Evolutionary conservation across 306 rosid species (phyloP), one percentile per base, ranked within the genome.

Genomic region (Vigna radiata): DNA sequence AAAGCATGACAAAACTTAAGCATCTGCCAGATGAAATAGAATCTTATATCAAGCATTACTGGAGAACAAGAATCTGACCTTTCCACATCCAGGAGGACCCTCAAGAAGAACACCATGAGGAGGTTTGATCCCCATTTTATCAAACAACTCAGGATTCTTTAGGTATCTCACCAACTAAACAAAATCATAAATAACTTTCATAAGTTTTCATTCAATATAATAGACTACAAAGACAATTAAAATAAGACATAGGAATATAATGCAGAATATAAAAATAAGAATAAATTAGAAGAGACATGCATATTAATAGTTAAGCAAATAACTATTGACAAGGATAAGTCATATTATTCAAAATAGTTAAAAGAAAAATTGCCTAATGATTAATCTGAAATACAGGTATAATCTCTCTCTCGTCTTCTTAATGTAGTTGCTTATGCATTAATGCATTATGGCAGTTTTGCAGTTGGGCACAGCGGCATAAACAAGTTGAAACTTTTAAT

Each of bases 1-100:
- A 83, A 72, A 71, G 77, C 52, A 81, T 13, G 67, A 73, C 17
- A 70, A 68, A 71, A 48, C 78, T 58, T 69, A 65, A 60, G 33
- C 67, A 58, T 66, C 46, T 52, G 8, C 68, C 41, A 41, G 54
- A 73, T 15, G 58, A 68, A 75, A 73, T 63, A 72, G 41, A 73
- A 12, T 53, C 37, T 60, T 53, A 76, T 47, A 33, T 65, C 56
- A 59, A 71, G 19, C 71, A 83, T 49, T 83, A 43, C 53, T 54
- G 27, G 61, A 76, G 75, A 84, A 82, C 33, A 72, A 67, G 70
- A 78, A 72, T 79, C 90, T 80, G 72, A 95, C 99, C 97, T 95
- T 95, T 88, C 99, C 99, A 85, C 99, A 95, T 81, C 99, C 97
- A 73, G 99, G 99, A 61, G 97, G 97, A 46, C 99, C 99, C 81